Evolutionary conservation across 2,329 filamentous ascomycete genomes (phyloP).

Genomic region (Lasiodiplodia theobromae): DNA sequence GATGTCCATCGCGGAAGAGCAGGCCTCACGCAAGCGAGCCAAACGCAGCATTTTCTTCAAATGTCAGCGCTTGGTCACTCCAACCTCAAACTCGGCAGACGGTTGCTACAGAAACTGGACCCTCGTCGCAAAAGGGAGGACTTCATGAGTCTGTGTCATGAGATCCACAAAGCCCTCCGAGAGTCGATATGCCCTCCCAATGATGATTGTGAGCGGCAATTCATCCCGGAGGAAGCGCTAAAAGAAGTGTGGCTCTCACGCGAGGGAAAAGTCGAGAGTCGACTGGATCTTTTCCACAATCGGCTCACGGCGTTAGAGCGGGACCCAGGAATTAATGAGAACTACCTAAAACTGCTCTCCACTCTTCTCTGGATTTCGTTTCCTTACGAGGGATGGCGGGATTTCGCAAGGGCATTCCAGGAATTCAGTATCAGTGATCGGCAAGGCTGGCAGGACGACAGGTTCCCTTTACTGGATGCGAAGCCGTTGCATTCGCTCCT

Average conservation of each 20-base stretch:
- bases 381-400: background rate
- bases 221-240: background rate
- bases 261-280: background rate
- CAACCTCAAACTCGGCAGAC: background rate
- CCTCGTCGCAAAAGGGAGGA: constrained; percentile 5
- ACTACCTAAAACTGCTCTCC: background rate
- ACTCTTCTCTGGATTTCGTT: background rate
- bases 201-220: background rate
- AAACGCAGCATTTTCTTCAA: background rate
- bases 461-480: background rate
- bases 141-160: background rate
- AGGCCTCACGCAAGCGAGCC: background rate
- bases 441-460: constrained; percentile 1
- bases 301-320: background rate
- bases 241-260: background rate
- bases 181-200: background rate
- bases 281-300: background rate
- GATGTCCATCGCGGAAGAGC: background rate
- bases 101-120: background rate
- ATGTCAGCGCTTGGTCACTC: background rate
- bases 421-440: background rate
- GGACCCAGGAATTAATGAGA: background rate
- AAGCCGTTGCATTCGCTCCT: background rate
- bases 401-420: background rate
- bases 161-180: background rate